Evolutionary conservation across 805 yeast genomes (phyloP), one percentile per base, ranked within the genome.

Genomic region (Candida dajiaensis): DNA sequence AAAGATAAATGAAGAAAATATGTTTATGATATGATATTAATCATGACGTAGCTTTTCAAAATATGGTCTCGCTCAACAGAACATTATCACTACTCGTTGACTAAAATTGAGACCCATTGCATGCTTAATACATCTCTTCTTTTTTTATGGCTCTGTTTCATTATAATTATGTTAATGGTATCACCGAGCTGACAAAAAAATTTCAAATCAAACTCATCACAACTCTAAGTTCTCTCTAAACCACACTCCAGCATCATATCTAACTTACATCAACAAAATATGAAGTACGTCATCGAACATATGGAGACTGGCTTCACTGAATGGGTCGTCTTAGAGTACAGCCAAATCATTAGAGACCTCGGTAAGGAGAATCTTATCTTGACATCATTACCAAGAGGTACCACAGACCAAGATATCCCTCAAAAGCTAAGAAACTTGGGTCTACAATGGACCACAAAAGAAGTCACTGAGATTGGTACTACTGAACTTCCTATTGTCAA

Each of bases 291-390:
- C 44, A 89, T 92, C 44, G 99, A 92, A 66, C 99, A 92, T 63
- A 92, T 92, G 97, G 99, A 92, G 66, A 85, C 81, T 50, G 98
- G 96, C 1, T 89, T 92, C 75, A 88, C 96, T 53, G 94, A 86
- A 54, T 92, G 99, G 99, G 98, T 92, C 38, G 76, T 78, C 25
- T 72, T 94, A 6, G 99, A 92, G 59, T 92, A 92, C 66, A 67
- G 79, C 23, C 88, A 85, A 57, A 90, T 92, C 49, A 78, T 89
- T 41, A 72, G 78, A 45, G 97, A 92, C 50, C 82, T 92, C 7
- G 97, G 97, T 2, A 68, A 71, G 18, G 83, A 79, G 23, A 88
- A 89, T 61, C 71, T 92, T 39, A 69, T 84, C 36, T 70, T 90
- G 52, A 79, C 95, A 0, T 89, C 97, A 1, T 70, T 90, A 26